Evolutionary conservation across 2,329 filamentous ascomycete genomes (phyloP).

Genomic region (Fusarium sp.): DNA sequence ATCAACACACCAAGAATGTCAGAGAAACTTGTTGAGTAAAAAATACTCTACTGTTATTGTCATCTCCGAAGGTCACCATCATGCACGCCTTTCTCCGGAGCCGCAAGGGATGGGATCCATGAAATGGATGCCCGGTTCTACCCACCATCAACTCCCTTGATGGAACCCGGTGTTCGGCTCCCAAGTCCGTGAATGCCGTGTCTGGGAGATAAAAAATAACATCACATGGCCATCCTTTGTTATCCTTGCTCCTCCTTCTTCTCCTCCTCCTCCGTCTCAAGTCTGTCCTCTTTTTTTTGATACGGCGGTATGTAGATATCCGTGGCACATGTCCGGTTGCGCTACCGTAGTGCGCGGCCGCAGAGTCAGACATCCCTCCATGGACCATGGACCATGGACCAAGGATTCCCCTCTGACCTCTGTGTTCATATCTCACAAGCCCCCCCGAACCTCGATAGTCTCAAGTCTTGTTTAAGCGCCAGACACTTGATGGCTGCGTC

Average conservation of each 20-base stretch:
- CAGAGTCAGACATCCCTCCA: slow-evolving; percentile 1
- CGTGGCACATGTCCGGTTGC: slow-evolving; percentile 17
- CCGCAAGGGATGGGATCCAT: slow-evolving; percentile 1
- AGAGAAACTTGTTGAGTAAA: slow-evolving; percentile 1
- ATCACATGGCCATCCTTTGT: slow-evolving; percentile 27
- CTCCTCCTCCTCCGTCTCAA: slow-evolving; percentile 15
- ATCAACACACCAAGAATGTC: slow-evolving; percentile 26
- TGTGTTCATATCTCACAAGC: neutral
- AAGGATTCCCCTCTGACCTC: neutral
- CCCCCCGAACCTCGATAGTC: neutral
- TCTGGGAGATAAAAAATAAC: slow-evolving; percentile 8
- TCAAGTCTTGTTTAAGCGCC: slow-evolving; percentile 13
- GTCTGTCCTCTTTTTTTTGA: neutral
- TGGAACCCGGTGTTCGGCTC: neutral
- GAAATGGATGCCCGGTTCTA: slow-evolving; percentile 20
- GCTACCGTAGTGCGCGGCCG: slow-evolving; percentile 23
- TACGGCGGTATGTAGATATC: slow-evolving; percentile 38
- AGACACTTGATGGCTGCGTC: slow-evolving; percentile 2
- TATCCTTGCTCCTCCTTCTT: slow-evolving; percentile 3
- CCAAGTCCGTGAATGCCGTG: neutral
- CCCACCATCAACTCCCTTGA: slow-evolving; percentile 16
- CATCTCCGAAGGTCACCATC: neutral
- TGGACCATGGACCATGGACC: neutral
- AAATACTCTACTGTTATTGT: slow-evolving; percentile 2
- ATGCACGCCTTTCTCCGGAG: slow-evolving; percentile 16